Base-by-base conservation (phyloP, 331 rosid genomes). In the Cydonia oblonga region DNA sequence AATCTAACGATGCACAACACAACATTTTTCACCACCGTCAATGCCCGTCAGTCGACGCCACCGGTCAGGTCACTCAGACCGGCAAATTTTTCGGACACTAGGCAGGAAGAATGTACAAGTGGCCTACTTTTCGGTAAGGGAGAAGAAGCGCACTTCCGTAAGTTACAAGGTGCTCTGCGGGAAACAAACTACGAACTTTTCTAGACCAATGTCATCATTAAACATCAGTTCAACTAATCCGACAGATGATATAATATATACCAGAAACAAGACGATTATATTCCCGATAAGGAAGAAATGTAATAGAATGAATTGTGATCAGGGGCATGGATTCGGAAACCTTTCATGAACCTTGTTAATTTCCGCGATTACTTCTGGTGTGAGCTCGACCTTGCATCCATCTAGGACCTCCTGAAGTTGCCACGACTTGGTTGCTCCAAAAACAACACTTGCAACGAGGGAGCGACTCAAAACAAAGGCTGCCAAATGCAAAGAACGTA, bases 381-480 rank as follows among this genome's bases (percentile, higher is more conserved):
- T 65, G 78, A 95, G 90, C 85, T 83, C 83, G 26, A 82, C 79
- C 82, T 81, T 64, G 80, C 90, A 82, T 28, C 91, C 91, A 56
- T 77, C 46, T 19, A 91, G 46, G 79, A 88, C 87, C 81, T 88
- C 89, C 72, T 40, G 81, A 56, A 95, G 96, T 63, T 91, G 96
- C 96, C 91, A 76, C 57, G 90, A 74, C 84, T 83, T 87, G 23
- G 98, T 89, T 57, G 89, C 97, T 68, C 97, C 98, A 73, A 89
- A 90, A 65, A 91, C 59, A 13, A 79, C 88, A 79, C 97, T 91
- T 32, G 88, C 96, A 29, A 95, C 97, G 16, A 91, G 93, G 70
- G 96, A 93, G 72, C 87, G 91, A 71, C 84, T 87, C 92, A 88
- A 86, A 66, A 88, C 97, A 85, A 95, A 95, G 49, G 96, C 98